Evolutionary conservation across 257 asterid species (phyloP), one percentile per base, ranked within the genome.

Genomic region (Eustoma russellianum): DNA sequence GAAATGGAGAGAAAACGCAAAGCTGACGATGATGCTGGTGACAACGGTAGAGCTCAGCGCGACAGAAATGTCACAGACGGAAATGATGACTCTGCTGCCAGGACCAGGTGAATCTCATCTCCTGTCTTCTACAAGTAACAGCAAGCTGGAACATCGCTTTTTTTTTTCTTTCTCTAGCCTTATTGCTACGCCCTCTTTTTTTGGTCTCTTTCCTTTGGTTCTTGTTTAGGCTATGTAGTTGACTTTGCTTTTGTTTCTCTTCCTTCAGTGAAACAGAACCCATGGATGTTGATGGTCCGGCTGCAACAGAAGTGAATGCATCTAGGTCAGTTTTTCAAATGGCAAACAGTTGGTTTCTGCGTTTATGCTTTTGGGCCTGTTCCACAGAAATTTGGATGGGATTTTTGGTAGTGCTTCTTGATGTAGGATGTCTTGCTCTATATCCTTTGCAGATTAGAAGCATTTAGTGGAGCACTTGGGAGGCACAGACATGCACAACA

Each of bases 251-350:
- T 55, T 60, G 63, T 59, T 9, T 30, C 66, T 13, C 66, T 14
- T 50, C 28, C 46, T 55, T 47, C 19, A 83, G 94, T 62, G 79
- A 74, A 66, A 65, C 70, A 11, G 86, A 77, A 57, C 71, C 88
- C 17, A 86, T 83, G 97, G 97, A 86, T 16, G 80, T 81, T 28
- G 95, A 84, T 68, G 78, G 67, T 50, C 75, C 84, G 56, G 80
- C 89, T 24, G 74, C 76, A 61, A 46, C 64, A 46, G 81, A 73
- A 51, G 63, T 51, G 55, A 58, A 75, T 66, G 18, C 47, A 38
- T 63, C 87, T 56, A 85, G 97, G 97, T 85, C 9, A 43, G 65
- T 50, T 35, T 50, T 50, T 50, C 66, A 66, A 58, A 50, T 33
- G 33, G 35, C 30, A 30, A 47, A 40, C 57, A 46, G 16, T 13